These are phyloP conservation scores for Plasmodium blacklocki DNA, from an alignment of 169 alveolate species.

Conservation along the genomic window DNA sequence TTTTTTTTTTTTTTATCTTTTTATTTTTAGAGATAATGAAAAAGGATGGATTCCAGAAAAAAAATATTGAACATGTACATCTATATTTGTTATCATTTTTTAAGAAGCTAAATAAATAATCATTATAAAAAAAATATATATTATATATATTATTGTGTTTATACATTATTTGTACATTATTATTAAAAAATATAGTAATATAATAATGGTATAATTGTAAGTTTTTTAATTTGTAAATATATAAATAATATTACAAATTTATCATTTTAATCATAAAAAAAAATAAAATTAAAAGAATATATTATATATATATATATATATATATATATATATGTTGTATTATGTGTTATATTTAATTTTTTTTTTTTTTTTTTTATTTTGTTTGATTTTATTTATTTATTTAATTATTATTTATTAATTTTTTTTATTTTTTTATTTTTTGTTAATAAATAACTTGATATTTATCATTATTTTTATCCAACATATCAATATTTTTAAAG, in stretches of 20 bases:
- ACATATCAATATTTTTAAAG: slow-evolving; percentile 49
- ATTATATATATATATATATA: neutral
- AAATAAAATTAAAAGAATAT: slow-evolving; percentile 1
- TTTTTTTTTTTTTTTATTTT: too few relatives aligned
- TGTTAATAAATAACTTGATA: slow-evolving; percentile 49
- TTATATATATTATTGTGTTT: neutral
- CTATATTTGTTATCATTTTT: neutral
- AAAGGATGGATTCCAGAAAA: slow-evolving; percentile 66
- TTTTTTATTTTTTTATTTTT: too few relatives aligned
- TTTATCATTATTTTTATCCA: slow-evolving; percentile 39
- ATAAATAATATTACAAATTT: too few relatives aligned
- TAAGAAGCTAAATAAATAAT: neutral
- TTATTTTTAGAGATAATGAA: slow-evolving; percentile 42
- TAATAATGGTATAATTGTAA: neutral
- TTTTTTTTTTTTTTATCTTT: neutral
- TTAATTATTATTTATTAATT: neutral
- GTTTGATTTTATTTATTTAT: too few relatives aligned
- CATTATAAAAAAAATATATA: neutral
- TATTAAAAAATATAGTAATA: too few relatives aligned
- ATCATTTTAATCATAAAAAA: slow-evolving; percentile 6
- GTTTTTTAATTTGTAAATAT: neutral
- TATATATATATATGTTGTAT: neutral
- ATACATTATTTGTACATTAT: neutral
- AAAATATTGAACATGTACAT: slow-evolving; percentile 7
- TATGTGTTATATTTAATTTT: too few relatives aligned